A percentile compares a stretch with the other conserved stretches of the same genome.
Conservation (phyloP, 306 rosid genomes). For the Citrullus amarus region DNA sequence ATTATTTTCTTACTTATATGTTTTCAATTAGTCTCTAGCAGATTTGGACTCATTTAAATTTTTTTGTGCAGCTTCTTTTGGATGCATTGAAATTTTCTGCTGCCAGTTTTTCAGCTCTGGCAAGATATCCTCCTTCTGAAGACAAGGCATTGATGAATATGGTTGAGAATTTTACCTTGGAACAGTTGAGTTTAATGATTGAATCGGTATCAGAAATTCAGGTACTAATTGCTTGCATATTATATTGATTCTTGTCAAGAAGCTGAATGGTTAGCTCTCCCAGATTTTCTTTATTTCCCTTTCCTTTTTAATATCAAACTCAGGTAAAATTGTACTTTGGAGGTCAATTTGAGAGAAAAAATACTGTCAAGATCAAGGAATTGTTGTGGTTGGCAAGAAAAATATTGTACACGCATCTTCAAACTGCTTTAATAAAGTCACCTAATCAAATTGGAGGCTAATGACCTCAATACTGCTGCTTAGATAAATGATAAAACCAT, state of each 20-base stretch:
- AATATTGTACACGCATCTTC: not conserved
- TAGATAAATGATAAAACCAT: not conserved
- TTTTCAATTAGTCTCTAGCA: slow-evolving; percentile 7
- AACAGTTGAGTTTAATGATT: slow-evolving; percentile 45
- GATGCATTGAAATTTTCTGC: slow-evolving; percentile 52
- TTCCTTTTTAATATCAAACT: not conserved
- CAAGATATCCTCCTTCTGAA: slow-evolving; percentile 30
- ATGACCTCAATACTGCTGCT: not conserved
- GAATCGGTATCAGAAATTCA: slow-evolving; percentile 47
- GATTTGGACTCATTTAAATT: slow-evolving; percentile 13
- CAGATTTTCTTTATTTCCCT: not conserved
- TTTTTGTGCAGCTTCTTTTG: slow-evolving; percentile 57
- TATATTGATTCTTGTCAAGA: not conserved
- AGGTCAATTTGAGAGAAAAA: not conserved
- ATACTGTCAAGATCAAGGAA: not conserved
- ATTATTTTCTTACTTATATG: slow-evolving; percentile 2
- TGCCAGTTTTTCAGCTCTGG: slow-evolving; percentile 41
- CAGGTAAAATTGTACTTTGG: not conserved
- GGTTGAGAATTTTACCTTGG: slow-evolving; percentile 43
- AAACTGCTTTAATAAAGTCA: not conserved
- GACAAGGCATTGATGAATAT: slow-evolving; percentile 30
- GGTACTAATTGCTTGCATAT: slow-evolving; percentile 27
- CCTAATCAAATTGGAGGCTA: not conserved
- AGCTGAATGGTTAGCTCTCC: not conserved
- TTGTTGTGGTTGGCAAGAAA: not conserved